Percentiles rank a stretch among this genome's conserved stretches.
These are phyloP conservation scores for Clonostachys solani DNA, from an alignment of 2,329 filamentous ascomycete genomes.

Conservation along the genomic window DNA sequence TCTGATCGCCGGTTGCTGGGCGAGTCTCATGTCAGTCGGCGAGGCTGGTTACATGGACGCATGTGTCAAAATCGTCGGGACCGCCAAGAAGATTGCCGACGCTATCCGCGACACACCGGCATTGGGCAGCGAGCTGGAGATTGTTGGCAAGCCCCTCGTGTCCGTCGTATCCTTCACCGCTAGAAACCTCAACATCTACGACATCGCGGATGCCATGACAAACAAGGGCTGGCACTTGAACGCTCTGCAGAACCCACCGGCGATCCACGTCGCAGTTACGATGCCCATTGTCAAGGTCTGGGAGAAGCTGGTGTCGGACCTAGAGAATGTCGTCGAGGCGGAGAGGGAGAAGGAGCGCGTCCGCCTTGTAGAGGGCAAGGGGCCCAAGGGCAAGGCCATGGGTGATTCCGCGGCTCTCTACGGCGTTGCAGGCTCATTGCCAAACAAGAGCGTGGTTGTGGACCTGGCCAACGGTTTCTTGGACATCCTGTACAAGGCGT, in stretches of 20 bases:
- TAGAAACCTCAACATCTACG: slow-evolving; percentile 86
- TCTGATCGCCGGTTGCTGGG: slow-evolving; percentile 94
- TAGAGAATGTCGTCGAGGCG: slow-evolving; percentile 61
- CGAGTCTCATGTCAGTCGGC: slow-evolving; percentile 82
- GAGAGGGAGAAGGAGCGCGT: slow-evolving; percentile 80
- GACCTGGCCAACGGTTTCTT: slow-evolving; percentile 88
- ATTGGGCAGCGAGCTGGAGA: slow-evolving; percentile 67
- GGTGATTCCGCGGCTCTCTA: slow-evolving; percentile 87
- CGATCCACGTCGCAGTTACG: slow-evolving; percentile 92
- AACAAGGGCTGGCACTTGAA: slow-evolving; percentile 92
- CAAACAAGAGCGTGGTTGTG: slow-evolving; percentile 92
- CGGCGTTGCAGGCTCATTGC: slow-evolving; percentile 89
- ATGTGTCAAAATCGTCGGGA: slow-evolving; percentile 83
- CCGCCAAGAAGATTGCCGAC: slow-evolving; percentile 76
- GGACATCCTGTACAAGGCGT: slow-evolving; percentile 89
- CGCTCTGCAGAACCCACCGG: slow-evolving; percentile 84
- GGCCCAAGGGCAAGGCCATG: slow-evolving; percentile 58
- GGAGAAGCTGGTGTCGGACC: slow-evolving; percentile 73
- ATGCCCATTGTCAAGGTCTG: slow-evolving; percentile 78
- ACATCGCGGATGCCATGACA: slow-evolving; percentile 86
- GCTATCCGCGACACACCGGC: slow-evolving; percentile 66
- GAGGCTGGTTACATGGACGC: slow-evolving; percentile 84
- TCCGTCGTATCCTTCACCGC: slow-evolving; percentile 86
- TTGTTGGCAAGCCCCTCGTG: slow-evolving; percentile 83
- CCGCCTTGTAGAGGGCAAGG: slow-evolving; percentile 64